Percentiles rank a stretch among this genome's conserved stretches.
These are phyloP conservation scores for Trichocladium uniseriatum DNA, from an alignment of 495 filamentous ascomycete genomes.

Conservation along the genomic window DNA sequence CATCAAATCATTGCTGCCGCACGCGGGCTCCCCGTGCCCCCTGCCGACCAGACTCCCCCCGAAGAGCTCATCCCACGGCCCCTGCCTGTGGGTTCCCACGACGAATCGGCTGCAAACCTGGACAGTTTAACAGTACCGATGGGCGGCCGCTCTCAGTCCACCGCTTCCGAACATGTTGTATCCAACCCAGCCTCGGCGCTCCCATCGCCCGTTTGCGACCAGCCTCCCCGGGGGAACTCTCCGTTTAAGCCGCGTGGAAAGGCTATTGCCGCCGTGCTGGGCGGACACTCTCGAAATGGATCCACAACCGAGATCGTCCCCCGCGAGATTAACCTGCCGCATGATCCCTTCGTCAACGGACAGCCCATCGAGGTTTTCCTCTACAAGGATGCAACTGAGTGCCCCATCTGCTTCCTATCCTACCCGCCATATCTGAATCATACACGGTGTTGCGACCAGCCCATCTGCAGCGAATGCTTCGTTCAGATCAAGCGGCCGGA, in stretches of 20 bases:
- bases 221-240: slow-evolving; percentile 24
- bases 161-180: slow-evolving; percentile 54
- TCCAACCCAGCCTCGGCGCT: slow-evolving; percentile 42
- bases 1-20: slow-evolving; percentile 87
- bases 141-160: slow-evolving; percentile 61
- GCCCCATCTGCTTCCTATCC: slow-evolving; percentile 92
- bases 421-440: slow-evolving; percentile 96
- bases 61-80: slow-evolving; percentile 50
- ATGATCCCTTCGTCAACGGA: slow-evolving; percentile 83
- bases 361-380: slow-evolving; percentile 84
- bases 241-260: slow-evolving; percentile 60
- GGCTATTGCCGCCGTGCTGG: slow-evolving; percentile 70
- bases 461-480: slow-evolving; percentile 98
- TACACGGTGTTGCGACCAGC: slow-evolving; percentile 90
- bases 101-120: slow-evolving; percentile 35
- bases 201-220: slow-evolving; percentile 48
- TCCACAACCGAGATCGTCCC: slow-evolving; percentile 60
- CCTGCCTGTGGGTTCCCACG: slow-evolving; percentile 30
- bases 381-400: slow-evolving; percentile 85
- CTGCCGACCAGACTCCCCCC: slow-evolving; percentile 68
- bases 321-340: slow-evolving; percentile 68
- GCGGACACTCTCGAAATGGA: slow-evolving; percentile 55
- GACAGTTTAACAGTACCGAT: slow-evolving; percentile 70
- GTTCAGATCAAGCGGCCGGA: slow-evolving; percentile 97
- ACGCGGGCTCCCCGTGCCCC: slow-evolving; percentile 72